These are phyloP conservation scores for Hermanozyma aechmeae DNA, from an alignment of 805 yeast genomes.

Conservation along the genomic window DNA sequence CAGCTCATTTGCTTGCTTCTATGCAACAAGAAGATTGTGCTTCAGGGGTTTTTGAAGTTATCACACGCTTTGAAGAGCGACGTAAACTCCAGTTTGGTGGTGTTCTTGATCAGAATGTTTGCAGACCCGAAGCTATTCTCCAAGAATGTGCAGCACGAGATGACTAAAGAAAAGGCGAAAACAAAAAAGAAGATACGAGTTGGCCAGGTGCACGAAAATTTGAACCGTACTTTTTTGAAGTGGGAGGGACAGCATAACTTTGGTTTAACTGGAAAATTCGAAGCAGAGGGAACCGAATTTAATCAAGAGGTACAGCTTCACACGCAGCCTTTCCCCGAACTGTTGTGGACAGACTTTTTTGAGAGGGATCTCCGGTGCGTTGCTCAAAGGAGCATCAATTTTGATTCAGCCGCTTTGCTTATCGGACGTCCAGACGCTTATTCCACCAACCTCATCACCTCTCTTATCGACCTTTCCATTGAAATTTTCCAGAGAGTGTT, in stretches of 20 bases:
- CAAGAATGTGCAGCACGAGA: too few relatives aligned
- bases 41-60: constrained; percentile 25
- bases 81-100: constrained; percentile 32
- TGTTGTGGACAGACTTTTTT: constrained; percentile 22
- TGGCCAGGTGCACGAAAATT: too few relatives aligned
- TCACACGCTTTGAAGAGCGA: constrained; percentile 25
- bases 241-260: too few relatives aligned
- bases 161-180: too few relatives aligned
- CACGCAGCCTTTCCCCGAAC: constrained; percentile 4
- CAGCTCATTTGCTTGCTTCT: constrained; percentile 23
- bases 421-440: constrained; percentile 16
- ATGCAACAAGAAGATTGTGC: constrained; percentile 26
- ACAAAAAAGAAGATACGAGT: too few relatives aligned
- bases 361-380: constrained; percentile 16
- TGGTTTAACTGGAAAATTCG: too few relatives aligned
- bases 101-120: constrained; percentile 27
- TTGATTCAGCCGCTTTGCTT: constrained; percentile 24
- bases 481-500: constrained; percentile 66
- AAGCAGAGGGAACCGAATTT: too few relatives aligned
- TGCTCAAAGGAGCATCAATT: constrained; percentile 18
- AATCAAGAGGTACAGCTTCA: too few relatives aligned
- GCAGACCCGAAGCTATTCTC: constrained; percentile 27
- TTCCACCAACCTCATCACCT: constrained; percentile 20
- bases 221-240: too few relatives aligned
- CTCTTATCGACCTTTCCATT: constrained; percentile 66